Evolutionary conservation across 495 filamentous ascomycete species (phyloP), one percentile per base, ranked within the genome.

Genomic region (Cudoniella acicularis): DNA sequence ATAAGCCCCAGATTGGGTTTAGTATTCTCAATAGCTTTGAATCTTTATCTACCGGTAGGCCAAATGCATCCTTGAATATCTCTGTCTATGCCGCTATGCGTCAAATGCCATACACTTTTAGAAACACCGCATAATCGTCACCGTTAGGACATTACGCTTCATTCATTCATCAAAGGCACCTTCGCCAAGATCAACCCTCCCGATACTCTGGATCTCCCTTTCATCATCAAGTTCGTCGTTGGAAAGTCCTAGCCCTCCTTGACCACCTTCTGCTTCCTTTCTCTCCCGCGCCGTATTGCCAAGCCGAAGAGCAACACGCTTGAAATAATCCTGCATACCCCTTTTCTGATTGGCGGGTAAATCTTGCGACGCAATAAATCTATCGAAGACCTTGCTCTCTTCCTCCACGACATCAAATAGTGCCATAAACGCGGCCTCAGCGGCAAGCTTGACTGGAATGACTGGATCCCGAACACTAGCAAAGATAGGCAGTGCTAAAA

Each of bases 251-350:
- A 97, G 68, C 10, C 92, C 91, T 13, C 92, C 92, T 54, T 86
- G 81, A 4, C 92, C 94, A 50, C 91, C 92, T 69, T 96, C 90
- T 8, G 95, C 95, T 64, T 95, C 90, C 67, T 80, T 88, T 65
- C 92, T 79, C 70, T 98, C 94, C 60, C 90, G 79, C 0, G 91
- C 90, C 69, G 96, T 94, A 53, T 73, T 82, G 1, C 86, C 92
- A 18, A 98, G 73, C 64, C 92, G 80, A 56, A 96, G 71, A 13
- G 89, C 90, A 45, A 98, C 86, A 16, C 95, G 80, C 79, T 96
- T 96, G 75, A 98, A 98, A 74, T 98, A 98, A 66, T 98, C 94
- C 46, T 87, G 83, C 90, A 98, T 97, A 69, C 89, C 92, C 56
- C 94, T 76, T 80, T 95, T 95, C 26, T 81, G 82, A 9, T 80